These are phyloP conservation scores for Drechslerella coelobrocha DNA, from an alignment of 2,329 filamentous ascomycete species.

Conservation along the genomic window DNA sequence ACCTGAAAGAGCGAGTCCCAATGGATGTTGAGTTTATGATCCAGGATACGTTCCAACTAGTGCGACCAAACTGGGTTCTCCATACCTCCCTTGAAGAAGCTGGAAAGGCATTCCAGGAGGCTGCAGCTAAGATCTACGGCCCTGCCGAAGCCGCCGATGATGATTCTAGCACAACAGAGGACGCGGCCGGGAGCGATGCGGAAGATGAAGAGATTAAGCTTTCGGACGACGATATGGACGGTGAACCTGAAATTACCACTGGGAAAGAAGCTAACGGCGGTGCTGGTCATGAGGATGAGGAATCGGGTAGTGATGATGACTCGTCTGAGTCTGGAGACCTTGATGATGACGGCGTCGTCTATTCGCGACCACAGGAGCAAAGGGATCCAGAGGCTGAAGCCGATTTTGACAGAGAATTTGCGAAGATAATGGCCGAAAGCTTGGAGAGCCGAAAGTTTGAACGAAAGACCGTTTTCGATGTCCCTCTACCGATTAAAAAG, in stretches of 20 bases:
- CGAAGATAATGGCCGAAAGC: constrained; percentile 98
- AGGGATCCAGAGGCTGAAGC: constrained; percentile 92
- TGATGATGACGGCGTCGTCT: constrained; percentile 76
- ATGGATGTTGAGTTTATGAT: constrained; percentile 98
- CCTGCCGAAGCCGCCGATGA: constrained; percentile 76
- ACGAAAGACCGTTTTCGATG: constrained; percentile 90
- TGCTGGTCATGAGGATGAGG: constrained; percentile 57
- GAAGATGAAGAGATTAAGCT: constrained; percentile 66
- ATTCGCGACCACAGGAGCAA: constrained; percentile 87
- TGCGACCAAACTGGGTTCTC: constrained; percentile 91
- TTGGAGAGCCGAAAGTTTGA: constrained; percentile 95
- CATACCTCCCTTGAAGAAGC: constrained; percentile 82
- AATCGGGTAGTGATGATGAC: constrained; percentile 63
- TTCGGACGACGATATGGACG: constrained; percentile 61
- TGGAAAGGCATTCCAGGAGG: constrained; percentile 79
- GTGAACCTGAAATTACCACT: constrained; percentile 59
- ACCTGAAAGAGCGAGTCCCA: constrained; percentile 84
- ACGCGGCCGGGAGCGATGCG: constrained; percentile 68
- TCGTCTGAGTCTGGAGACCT: constrained; percentile 72
- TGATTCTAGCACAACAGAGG: constrained; percentile 64
- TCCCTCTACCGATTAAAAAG: constrained; percentile 86
- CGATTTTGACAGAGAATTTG: constrained; percentile 96
- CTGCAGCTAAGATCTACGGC: constrained; percentile 90
- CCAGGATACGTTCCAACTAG: constrained; percentile 84
- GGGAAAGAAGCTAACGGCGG: constrained; percentile 62